Conservation (phyloP, 192 early-diverging fungal species). For the Linnemannia elongata region DNA sequence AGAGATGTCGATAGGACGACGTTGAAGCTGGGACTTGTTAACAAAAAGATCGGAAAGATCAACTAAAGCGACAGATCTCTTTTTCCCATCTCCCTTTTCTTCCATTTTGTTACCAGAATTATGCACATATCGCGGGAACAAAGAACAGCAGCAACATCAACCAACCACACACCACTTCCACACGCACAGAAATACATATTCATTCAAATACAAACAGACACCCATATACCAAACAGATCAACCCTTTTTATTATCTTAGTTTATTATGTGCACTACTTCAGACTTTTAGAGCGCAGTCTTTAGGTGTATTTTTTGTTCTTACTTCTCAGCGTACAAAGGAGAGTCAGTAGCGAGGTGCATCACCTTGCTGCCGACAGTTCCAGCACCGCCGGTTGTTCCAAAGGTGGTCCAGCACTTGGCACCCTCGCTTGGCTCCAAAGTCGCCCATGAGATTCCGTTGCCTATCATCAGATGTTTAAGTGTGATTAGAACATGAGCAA, state of each 20-base stretch:
- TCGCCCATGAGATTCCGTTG: slow-evolving; percentile 88
- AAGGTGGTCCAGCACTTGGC: slow-evolving; percentile 88
- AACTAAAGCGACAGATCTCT: slow-evolving; percentile 47
- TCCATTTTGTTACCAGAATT: background rate
- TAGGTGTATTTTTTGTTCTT: background rate
- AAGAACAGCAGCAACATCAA: background rate
- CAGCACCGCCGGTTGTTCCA: slow-evolving; percentile 77
- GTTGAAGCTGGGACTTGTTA: slow-evolving; percentile 79
- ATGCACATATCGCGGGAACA: background rate
- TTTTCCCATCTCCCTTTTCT: background rate
- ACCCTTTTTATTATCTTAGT: background rate
- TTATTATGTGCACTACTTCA: slow-evolving; percentile 24
- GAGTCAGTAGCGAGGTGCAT: slow-evolving; percentile 64
- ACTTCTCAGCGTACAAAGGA: slow-evolving; percentile 57
- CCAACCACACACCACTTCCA: background rate
- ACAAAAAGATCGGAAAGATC: slow-evolving; percentile 84
- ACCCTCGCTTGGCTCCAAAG: slow-evolving; percentile 76
- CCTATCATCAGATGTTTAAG: slow-evolving; percentile 26
- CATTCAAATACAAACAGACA: background rate
- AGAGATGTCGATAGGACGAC: slow-evolving; percentile 82
- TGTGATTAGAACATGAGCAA: background rate
- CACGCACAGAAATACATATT: background rate
- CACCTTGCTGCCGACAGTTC: slow-evolving; percentile 75
- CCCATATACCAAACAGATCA: background rate
- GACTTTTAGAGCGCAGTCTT: background rate